Percentiles rank a stretch among this genome's conserved stretches.
phyloP scores from a whole-genome alignment of 805 yeast species.

The Pichia pseudocactophila region DNA sequence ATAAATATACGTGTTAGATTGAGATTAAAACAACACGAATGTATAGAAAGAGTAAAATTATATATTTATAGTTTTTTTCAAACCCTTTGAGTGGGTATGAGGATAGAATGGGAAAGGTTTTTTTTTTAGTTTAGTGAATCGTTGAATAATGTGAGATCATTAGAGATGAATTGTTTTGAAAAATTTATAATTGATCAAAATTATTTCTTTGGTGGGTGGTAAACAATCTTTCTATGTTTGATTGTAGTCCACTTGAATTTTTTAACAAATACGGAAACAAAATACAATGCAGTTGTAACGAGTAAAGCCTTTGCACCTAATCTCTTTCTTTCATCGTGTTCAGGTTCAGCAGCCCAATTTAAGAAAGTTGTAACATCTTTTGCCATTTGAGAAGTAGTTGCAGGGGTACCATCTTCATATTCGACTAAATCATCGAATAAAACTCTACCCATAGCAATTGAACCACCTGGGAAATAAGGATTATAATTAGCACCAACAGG shows the following conservation, averaged over 20 bases:
- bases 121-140: not conserved
- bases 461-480: slow-evolving; percentile 99
- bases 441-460: slow-evolving; percentile 99
- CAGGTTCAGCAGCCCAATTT: slow-evolving; percentile 98
- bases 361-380: slow-evolving; percentile 94
- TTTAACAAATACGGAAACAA: slow-evolving; percentile 84
- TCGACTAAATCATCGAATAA: slow-evolving; percentile 95
- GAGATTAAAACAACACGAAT: not conserved
- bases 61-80: not conserved
- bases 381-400: slow-evolving; percentile 98
- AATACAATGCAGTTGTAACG: slow-evolving; percentile 68
- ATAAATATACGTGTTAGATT: not conserved
- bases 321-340: slow-evolving; percentile 96
- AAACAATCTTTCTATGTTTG: slow-evolving; percentile 89
- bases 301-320: slow-evolving; percentile 89
- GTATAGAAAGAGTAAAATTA: not conserved
- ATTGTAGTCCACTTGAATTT: slow-evolving; percentile 97
- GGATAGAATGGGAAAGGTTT: not conserved
- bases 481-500: slow-evolving; percentile 96
- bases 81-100: not conserved
- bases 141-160: not conserved
- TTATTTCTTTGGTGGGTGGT: slow-evolving; percentile 81
- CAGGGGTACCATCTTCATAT: slow-evolving; percentile 98
- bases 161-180: not conserved
- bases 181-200: not conserved